Base-by-base conservation (phyloP, 257 asterid species). In the Anisodus acutangulus region DNA sequence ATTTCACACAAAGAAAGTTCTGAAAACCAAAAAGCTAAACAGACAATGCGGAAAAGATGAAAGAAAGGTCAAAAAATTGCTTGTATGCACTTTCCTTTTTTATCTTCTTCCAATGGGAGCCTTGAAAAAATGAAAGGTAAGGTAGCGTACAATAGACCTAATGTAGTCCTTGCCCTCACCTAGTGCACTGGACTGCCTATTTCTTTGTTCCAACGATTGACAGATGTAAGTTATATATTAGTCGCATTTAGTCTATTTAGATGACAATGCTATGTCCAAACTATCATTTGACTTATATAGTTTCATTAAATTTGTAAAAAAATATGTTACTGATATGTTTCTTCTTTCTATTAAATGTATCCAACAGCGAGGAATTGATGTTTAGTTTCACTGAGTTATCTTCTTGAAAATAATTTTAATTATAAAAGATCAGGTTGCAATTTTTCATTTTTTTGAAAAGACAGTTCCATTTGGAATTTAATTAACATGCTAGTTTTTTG, bases 241-340 rank as follows among this genome's bases (percentile, higher is more conserved):
- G 79, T 41, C n/a, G 35, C 31, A n/a, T 47, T 71, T 45, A 9
- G 80, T 45, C 35, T 31, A 31, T 31, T 9, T 72, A 72, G 17
- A 72, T 45, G 59, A 19, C 39, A 72, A 45, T 72, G 41, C 10
- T 72, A 72, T 47, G 35, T 31, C 35, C 35, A 31, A 31, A n/a
- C 37, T 2, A 72, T 39, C 5, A 72, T 39, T 49, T 5, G 79
- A 71, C 12, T 13, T 55, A 55, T 45, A 71, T 10, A 71, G 4
- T 71, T 71, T n/a, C 79, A 71, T 71, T 16, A 71, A 9, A 71
- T 71, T 45, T 71, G 9, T 57, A 71, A 43, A 54, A 31, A 70
- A 43, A 71, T 1, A 71, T 43, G 22, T 71, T 45, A 26, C 19
- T 45, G 79, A 71, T 45, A 71, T 71, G 57, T 37, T 37, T 67